A percentile compares a stretch with the other conserved stretches of the same genome.
These are phyloP conservation scores for Penicillium glabrum DNA, from an alignment of 2,329 filamentous ascomycete species.

Conservation along the genomic window DNA sequence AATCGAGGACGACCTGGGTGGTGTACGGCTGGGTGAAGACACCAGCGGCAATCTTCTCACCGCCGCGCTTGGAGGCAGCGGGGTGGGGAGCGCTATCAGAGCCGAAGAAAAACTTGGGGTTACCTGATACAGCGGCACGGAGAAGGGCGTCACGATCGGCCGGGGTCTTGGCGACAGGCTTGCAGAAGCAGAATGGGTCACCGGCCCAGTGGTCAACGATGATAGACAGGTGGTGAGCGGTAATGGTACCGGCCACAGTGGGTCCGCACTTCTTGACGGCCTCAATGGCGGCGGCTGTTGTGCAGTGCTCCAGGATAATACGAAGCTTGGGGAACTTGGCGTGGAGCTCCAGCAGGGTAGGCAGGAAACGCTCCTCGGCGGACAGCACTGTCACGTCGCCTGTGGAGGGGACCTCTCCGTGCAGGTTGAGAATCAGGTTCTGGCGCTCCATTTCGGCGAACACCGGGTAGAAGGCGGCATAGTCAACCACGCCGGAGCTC, in stretches of 20 bases:
- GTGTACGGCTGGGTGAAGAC: conserved; percentile 64
- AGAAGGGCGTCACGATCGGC: conserved; percentile 72
- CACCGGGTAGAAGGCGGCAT: conserved; percentile 53
- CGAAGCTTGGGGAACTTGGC: conserved; percentile 64
- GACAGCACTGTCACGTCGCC: conserved; percentile 59
- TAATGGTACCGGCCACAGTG: conserved; percentile 70
- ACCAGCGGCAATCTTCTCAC: conserved; percentile 54
- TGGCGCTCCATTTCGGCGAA: conserved; percentile 88
- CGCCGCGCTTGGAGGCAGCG: conserved; percentile 55
- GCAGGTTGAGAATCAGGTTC: conserved; percentile 84
- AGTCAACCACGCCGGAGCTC: conserved; percentile 48
- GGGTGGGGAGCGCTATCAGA: conserved; percentile 72
- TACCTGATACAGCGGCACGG: conserved; percentile 55
- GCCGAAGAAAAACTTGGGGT: conserved; percentile 66
- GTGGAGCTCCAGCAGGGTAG: conserved; percentile 73
- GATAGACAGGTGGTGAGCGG: conserved; percentile 80
- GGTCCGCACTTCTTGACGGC: conserved; percentile 75
- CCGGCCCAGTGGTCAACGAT: conserved; percentile 73
- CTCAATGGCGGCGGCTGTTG: conserved; percentile 75
- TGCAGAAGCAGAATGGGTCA: conserved; percentile 77
- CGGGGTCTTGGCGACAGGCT: conserved; percentile 71
- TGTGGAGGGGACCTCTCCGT: conserved; percentile 64
- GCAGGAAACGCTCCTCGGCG: conserved; percentile 75
- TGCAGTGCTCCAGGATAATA: conserved; percentile 77
- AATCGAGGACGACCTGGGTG: conserved; percentile 59